Conservation (phyloP, 306 rosid genomes). For the Hylodesmum podocarpum region DNA sequence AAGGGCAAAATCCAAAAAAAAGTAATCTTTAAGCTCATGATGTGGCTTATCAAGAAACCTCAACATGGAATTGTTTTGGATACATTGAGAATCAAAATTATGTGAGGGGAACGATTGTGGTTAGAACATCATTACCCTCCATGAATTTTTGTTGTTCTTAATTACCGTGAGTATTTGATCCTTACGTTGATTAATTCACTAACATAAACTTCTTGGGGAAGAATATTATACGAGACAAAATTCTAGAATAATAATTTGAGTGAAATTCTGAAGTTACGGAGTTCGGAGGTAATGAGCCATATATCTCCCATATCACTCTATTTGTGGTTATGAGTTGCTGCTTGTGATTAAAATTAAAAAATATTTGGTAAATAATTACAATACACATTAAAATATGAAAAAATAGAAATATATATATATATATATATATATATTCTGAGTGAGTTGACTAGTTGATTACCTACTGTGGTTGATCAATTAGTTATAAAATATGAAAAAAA, state of each 20-base stretch:
- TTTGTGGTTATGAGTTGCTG: background rate
- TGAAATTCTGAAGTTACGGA: background rate
- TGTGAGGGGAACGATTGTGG: conserved; percentile 17
- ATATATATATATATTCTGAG: no score
- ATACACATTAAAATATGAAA: no score
- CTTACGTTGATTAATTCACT: background rate
- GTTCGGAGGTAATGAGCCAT: background rate
- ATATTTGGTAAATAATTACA: no score
- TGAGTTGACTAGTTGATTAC: no score
- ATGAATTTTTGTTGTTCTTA: conserved; percentile 17
- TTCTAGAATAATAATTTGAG: background rate
- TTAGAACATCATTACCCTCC: background rate
- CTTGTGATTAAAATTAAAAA: background rate
- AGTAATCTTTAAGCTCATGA: conserved; percentile 10
- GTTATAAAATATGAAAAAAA: no score
- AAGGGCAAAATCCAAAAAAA: conserved; percentile 1
- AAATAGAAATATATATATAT: no score
- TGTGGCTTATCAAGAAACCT: conserved; percentile 13
- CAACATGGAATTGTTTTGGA: conserved; percentile 7
- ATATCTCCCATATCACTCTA: background rate
- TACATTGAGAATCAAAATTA: conserved; percentile 29
- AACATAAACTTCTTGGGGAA: conserved; percentile 1
- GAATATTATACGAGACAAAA: background rate
- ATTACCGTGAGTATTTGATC: conserved; percentile 26
- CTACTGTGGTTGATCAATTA: no score